Percentiles rank a stretch among this genome's conserved stretches.
Evolutionary conservation across 768 basidiomycete genomes (phyloP).

Genomic region (Psilocybe subaeruginosa): DNA sequence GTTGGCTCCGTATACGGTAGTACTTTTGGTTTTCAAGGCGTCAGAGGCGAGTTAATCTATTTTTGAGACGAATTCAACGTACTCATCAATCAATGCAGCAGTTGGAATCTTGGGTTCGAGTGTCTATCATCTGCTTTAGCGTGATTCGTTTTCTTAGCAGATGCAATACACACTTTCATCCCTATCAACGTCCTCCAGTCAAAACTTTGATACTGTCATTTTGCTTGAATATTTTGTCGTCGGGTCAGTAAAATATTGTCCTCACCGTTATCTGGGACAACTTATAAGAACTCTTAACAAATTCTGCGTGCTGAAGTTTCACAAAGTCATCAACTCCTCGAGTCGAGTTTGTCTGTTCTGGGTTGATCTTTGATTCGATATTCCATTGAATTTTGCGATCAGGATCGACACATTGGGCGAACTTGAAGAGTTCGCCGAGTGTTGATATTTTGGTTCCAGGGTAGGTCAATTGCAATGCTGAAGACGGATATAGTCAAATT

Average conservation of each 20-base stretch:
- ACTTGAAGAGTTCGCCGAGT: slow-evolving; percentile 72
- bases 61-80: slow-evolving; percentile 23
- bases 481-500: background rate
- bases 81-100: slow-evolving; percentile 72
- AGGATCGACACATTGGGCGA: slow-evolving; percentile 74
- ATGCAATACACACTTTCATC: slow-evolving; percentile 58
- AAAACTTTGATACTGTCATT: slow-evolving; percentile 72
- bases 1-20: slow-evolving; percentile 41
- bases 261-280: slow-evolving; percentile 60
- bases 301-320: slow-evolving; percentile 58
- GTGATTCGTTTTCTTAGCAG: background rate
- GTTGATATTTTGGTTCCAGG: slow-evolving; percentile 76
- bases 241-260: background rate
- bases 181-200: slow-evolving; percentile 77
- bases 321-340: slow-evolving; percentile 63
- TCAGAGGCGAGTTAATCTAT: background rate
- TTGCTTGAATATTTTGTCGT: background rate
- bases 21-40: slow-evolving; percentile 27
- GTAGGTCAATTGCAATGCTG: slow-evolving; percentile 67
- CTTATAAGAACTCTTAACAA: slow-evolving; percentile 62
- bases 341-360: slow-evolving; percentile 55
- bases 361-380: slow-evolving; percentile 78
- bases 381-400: slow-evolving; percentile 67
- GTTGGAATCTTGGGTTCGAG: slow-evolving; percentile 58
- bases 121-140: slow-evolving; percentile 33